phyloP scores from a whole-genome alignment of 257 asterid species.

The Solanum arcanum region DNA sequence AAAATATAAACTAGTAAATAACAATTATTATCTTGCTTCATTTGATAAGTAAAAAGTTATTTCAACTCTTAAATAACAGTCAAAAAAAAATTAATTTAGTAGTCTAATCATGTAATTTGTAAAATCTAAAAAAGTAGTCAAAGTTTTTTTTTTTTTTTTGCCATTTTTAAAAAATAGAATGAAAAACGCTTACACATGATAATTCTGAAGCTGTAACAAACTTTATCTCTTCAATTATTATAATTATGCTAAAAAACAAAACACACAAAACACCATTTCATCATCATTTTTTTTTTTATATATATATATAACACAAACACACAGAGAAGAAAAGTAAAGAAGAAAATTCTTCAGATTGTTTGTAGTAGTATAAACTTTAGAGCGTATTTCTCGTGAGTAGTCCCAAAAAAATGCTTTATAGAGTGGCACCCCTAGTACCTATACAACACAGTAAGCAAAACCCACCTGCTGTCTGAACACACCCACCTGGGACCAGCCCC shows the following conservation, averaged over 20 bases:
- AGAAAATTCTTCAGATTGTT: constrained; percentile 18
- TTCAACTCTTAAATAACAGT: background rate
- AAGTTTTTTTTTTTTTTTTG: background rate
- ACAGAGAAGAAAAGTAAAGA: background rate
- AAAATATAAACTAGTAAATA: no score
- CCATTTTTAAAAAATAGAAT: background rate
- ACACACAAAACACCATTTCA: background rate
- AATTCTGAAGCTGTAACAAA: background rate
- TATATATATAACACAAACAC: background rate
- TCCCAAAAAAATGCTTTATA: constrained; percentile 11
- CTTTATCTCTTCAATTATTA: background rate
- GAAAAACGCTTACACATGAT: background rate
- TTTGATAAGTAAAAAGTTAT: background rate
- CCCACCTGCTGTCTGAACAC: constrained; percentile 6
- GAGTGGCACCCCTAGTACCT: constrained; percentile 5
- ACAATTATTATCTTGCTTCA: background rate
- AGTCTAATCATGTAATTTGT: background rate
- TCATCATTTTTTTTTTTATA: background rate
- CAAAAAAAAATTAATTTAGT: no score
- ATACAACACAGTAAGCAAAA: background rate
- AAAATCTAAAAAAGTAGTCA: background rate
- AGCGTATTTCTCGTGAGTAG: constrained; percentile 54
- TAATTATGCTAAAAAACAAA: background rate
- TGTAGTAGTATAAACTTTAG: background rate
- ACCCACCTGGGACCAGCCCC: constrained; percentile 7